A percentile compares a stretch with the other conserved stretches of the same genome.
Evolutionary conservation across 75 land plant genomes (phyloP).

Genomic region (Azolla pinnata): DNA sequence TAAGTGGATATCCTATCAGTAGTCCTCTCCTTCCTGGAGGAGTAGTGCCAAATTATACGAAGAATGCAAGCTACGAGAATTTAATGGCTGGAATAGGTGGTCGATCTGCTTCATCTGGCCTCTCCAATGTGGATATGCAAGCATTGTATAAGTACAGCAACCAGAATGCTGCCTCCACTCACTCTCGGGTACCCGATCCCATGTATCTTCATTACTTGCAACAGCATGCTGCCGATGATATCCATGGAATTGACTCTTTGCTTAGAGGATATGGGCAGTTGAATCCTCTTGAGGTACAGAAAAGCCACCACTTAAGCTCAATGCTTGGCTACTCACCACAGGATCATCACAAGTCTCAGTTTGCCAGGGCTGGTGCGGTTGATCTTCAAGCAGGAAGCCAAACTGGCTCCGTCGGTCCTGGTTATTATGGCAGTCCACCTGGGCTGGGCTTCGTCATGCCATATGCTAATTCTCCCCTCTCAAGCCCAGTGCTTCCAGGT

Average conservation of each 20-base stretch:
- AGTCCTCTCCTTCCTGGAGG: constrained; percentile 41
- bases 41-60: constrained; percentile 40
- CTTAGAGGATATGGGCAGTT: constrained; percentile 27
- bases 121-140: constrained; percentile 32
- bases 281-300: constrained; percentile 38
- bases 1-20: constrained; percentile 59
- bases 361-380: constrained; percentile 21
- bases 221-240: constrained; percentile 30
- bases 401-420: constrained; percentile 32
- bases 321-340: constrained; percentile 28
- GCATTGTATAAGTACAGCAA: constrained; percentile 42
- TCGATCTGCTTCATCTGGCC: constrained; percentile 34
- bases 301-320: constrained; percentile 30
- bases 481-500: constrained; percentile 52
- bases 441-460: constrained; percentile 47
- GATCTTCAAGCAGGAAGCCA: constrained; percentile 30
- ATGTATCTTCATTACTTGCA: constrained; percentile 51
- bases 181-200: constrained; percentile 39
- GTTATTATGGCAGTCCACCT: constrained; percentile 51
- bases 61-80: constrained; percentile 36
- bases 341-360: constrained; percentile 48
- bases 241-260: constrained; percentile 5
- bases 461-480: constrained; percentile 51
- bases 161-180: constrained; percentile 35
- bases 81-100: constrained; percentile 41